These are phyloP conservation scores for Camelina hispida DNA, from an alignment of 345 rosid genomes.

Conservation along the genomic window DNA sequence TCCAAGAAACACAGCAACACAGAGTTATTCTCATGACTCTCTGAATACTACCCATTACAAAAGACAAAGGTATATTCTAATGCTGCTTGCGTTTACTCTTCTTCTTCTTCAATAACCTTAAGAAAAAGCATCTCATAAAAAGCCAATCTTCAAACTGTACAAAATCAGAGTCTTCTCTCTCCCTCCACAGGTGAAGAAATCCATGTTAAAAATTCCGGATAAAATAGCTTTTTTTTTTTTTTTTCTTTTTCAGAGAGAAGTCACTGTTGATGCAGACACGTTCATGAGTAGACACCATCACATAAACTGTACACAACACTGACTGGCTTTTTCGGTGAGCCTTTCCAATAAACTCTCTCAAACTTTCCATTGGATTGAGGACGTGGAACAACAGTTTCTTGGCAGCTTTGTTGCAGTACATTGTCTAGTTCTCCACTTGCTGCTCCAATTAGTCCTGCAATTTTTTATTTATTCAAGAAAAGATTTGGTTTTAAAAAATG, in stretches of 20 bases:
- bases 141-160: constrained; percentile 46
- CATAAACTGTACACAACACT: constrained; percentile 59
- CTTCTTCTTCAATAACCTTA: constrained; percentile 20
- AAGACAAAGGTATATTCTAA: constrained; percentile 40
- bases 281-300: constrained; percentile 66
- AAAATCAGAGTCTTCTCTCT: constrained; percentile 35
- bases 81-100: constrained; percentile 34
- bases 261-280: constrained; percentile 29
- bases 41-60: constrained; percentile 42
- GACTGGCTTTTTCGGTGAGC: constrained; percentile 52
- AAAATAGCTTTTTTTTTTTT: constrained; percentile 24
- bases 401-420: constrained; percentile 49
- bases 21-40: constrained; percentile 27
- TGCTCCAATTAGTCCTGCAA: constrained; percentile 83
- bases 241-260: constrained; percentile 23
- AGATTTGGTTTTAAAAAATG: background rate
- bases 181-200: constrained; percentile 36
- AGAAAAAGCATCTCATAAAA: constrained; percentile 23
- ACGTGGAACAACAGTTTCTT: constrained; percentile 46
- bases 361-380: constrained; percentile 49
- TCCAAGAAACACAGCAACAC: constrained; percentile 42
- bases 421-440: constrained; percentile 70
- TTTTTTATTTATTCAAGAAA: background rate
- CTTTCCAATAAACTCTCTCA: constrained; percentile 53
- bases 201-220: constrained; percentile 44